These are phyloP conservation scores for Pseudogymnoascus destructans DNA, from an alignment of 2,329 filamentous ascomycete genomes.

Conservation along the genomic window DNA sequence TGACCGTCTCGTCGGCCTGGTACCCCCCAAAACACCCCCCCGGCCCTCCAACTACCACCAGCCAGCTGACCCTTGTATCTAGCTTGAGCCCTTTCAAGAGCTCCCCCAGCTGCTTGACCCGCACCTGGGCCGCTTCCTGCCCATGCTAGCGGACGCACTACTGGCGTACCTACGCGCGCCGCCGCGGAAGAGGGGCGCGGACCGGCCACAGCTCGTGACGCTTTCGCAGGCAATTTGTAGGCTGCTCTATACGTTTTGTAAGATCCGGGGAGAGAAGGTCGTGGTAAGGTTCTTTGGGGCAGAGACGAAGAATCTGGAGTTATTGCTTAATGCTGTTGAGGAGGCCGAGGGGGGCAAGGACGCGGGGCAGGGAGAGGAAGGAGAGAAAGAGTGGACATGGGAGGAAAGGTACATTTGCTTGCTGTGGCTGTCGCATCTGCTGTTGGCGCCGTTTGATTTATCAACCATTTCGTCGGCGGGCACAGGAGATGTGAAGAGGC, in stretches of 20 bases:
- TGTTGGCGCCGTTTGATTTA: conserved; percentile 82
- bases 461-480: conserved; percentile 62
- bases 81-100: conserved; percentile 83
- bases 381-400: conserved; percentile 48
- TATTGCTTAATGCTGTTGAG: conserved; percentile 64
- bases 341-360: conserved; percentile 29
- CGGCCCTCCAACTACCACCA: conserved; percentile 13
- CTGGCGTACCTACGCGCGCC: conserved; percentile 47
- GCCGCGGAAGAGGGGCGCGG: conserved; percentile 27
- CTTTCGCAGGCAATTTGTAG: conserved; percentile 52
- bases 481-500: conserved; percentile 33
- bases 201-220: conserved; percentile 28
- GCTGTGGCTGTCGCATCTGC: conserved; percentile 73
- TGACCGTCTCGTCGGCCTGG: conserved; percentile 34
- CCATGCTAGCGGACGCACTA: conserved; percentile 62
- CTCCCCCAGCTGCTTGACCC: conserved; percentile 86
- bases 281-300: conserved; percentile 84
- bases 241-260: conserved; percentile 82
- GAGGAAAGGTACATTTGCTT: conserved; percentile 79
- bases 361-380: conserved; percentile 13
- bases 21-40: no score
- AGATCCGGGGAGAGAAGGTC: conserved; percentile 86
- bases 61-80: conserved; percentile 9
- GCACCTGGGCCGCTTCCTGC: conserved; percentile 62
- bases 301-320: conserved; percentile 73